These are phyloP conservation scores for Hypoxylon sp. DNA, from an alignment of 2,329 filamentous ascomycete genomes.

Conservation along the genomic window DNA sequence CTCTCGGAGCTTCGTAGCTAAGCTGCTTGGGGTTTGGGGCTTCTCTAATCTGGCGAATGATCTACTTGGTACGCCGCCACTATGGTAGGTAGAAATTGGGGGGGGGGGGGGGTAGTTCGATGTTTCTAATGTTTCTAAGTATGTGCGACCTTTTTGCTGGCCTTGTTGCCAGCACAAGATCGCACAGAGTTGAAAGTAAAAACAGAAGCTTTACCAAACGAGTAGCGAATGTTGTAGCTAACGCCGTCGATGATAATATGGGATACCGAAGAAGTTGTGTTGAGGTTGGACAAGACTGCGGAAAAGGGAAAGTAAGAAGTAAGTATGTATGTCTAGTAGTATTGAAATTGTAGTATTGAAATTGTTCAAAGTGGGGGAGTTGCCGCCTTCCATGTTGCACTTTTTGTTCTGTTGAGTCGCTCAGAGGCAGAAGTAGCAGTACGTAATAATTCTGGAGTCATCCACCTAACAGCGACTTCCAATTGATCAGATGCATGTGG, in stretches of 20 bases:
- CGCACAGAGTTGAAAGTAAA: not conserved
- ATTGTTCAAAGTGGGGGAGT: slow-evolving; percentile 11
- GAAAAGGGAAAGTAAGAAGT: not conserved
- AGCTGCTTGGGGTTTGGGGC: slow-evolving; percentile 22
- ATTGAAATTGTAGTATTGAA: slow-evolving; percentile 4
- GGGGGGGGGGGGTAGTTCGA: not conserved
- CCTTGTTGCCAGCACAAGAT: slow-evolving; percentile 30
- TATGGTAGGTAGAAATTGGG: not conserved
- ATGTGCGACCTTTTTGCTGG: slow-evolving; percentile 27
- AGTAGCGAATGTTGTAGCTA: slow-evolving; percentile 1
- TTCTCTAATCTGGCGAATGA: slow-evolving; percentile 37
- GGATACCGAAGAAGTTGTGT: slow-evolving; percentile 1
- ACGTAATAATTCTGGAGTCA: slow-evolving; percentile 34
- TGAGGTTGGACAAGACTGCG: slow-evolving; percentile 15
- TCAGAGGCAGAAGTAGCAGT: slow-evolving; percentile 36
- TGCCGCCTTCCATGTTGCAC: slow-evolving; percentile 5
- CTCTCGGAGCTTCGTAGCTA: slow-evolving; percentile 42
- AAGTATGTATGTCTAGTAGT: slow-evolving; percentile 2
- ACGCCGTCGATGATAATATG: slow-evolving; percentile 18
- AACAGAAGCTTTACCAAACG: slow-evolving; percentile 7
- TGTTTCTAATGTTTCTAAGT: not conserved
- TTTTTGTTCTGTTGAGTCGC: slow-evolving; percentile 21
- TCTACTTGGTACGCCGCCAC: slow-evolving; percentile 21
- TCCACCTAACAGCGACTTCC: slow-evolving; percentile 3
- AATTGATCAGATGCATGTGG: not conserved